Evolutionary conservation across 177 flowering plant genomes (phyloP).

Genomic region (Vitis hybrid): DNA sequence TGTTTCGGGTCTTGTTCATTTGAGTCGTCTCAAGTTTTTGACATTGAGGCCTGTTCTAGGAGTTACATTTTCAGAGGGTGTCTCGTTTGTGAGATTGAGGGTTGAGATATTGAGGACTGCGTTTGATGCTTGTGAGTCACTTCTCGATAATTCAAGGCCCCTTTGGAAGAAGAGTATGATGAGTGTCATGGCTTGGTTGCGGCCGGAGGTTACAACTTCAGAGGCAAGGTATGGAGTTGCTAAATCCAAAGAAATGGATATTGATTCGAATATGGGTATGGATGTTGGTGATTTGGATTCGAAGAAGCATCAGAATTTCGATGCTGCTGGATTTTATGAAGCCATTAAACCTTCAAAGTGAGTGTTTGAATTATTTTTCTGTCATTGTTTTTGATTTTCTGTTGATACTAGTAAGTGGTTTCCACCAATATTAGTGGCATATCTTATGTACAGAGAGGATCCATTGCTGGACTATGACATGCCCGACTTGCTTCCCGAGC

Average conservation of each 20-base stretch:
- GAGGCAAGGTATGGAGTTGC: conserved; percentile 60
- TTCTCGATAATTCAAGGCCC: conserved; percentile 56
- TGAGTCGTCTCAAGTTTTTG: conserved; percentile 57
- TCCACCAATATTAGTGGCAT: not conserved
- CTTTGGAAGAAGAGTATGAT: conserved; percentile 89
- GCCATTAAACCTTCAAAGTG: conserved; percentile 94
- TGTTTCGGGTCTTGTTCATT: conserved; percentile 75
- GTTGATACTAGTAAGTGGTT: not conserved
- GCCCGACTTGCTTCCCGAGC: conserved; percentile 71
- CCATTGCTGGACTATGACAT: conserved; percentile 72
- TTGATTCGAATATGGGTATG: conserved; percentile 17
- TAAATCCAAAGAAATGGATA: conserved; percentile 22
- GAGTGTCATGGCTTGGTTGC: conserved; percentile 85
- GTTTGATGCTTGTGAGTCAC: conserved; percentile 71
- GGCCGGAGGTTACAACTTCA: conserved; percentile 75
- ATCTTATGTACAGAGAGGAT: conserved; percentile 42
- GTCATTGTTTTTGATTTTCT: conserved; percentile 2
- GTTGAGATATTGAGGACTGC: conserved; percentile 65
- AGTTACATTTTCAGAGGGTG: conserved; percentile 20
- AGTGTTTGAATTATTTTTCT: conserved; percentile 27
- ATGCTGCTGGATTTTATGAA: conserved; percentile 77
- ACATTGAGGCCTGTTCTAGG: conserved; percentile 63
- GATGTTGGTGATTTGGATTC: conserved; percentile 15
- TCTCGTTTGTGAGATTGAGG: conserved; percentile 47
- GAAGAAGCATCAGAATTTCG: conserved; percentile 42